Base-by-base conservation (phyloP, 768 basidiomycete species). In the Collybia nuda region DNA sequence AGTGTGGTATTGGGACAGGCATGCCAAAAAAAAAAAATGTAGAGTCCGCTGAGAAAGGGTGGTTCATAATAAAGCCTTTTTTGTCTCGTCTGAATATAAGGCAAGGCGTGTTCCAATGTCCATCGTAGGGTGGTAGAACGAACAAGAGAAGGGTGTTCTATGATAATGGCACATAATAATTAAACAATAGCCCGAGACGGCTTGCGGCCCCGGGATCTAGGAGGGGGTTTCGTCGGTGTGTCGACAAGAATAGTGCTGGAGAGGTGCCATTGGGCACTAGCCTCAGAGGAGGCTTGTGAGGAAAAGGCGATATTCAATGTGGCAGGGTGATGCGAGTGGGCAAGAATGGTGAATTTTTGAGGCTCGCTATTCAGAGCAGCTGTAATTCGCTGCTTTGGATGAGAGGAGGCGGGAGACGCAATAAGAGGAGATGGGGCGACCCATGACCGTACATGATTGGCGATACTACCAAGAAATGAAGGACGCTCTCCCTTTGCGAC, bases 401-500 rank as follows among this genome's bases (percentile, higher is more conserved):
- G 54, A 59, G n/a, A 62, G 50, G 11, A 56, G 60, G 56, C 57
- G 55, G 62, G 50, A 54, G 60, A 39, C 50, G 55, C 43, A 49
- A 63, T 62, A 51, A 67, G 14, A 56, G 61, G 24, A 50, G 58
- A 67, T 43, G 74, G 64, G 15, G 74, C 59, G 7, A 77, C 74
- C 67, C 80, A 77, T 5, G 75, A 76, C 29, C 67, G 72, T 37
- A 79, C 72, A 40, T 78, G 74, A 35, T 67, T 69, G 36, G 68
- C 66, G 40, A 80, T 65, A 5, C 65, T 53, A 47, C 65, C 71
- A 40, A 78, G 60, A 1, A 72, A 58, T 0, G 76, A 71, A 9
- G 61, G 52, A 49, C 61, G 36, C 3, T 47, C 37, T 3, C 3
- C 6, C n/a, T 18, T 62, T 7, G 55, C 46, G 11, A 66, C 63